Percentiles rank a stretch among this genome's conserved stretches.
phyloP scores from a whole-genome alignment of 768 basidiomycete genomes.

The Tricholoma bakamatsutake region DNA sequence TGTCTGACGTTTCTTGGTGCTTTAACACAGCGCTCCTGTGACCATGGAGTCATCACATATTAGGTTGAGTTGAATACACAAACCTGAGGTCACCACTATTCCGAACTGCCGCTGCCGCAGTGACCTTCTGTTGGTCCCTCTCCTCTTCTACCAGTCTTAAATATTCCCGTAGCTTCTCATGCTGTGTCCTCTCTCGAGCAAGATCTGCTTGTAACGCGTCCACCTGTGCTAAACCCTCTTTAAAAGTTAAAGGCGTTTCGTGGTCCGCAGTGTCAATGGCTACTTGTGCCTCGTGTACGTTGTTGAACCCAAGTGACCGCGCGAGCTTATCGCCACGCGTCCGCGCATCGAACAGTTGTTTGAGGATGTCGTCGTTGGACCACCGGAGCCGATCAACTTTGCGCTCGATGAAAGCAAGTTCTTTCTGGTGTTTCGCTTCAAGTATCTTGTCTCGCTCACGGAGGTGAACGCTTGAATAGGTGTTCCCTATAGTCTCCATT shows the following conservation, averaged over 20 bases:
- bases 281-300: slow-evolving; percentile 37
- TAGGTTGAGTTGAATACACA: neutral
- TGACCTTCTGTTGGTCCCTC: slow-evolving; percentile 15
- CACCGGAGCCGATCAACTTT: slow-evolving; percentile 27
- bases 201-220: slow-evolving; percentile 26
- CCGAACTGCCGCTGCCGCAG: neutral
- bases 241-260: slow-evolving; percentile 23
- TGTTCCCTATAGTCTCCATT: slow-evolving; percentile 7
- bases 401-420: slow-evolving; percentile 24
- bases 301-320: slow-evolving; percentile 36
- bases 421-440: slow-evolving; percentile 27
- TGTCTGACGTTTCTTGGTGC: slow-evolving; percentile 1
- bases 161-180: slow-evolving; percentile 16
- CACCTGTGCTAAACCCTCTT: slow-evolving; percentile 29
- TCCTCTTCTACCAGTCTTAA: slow-evolving; percentile 20
- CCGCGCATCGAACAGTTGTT: slow-evolving; percentile 32
- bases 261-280: slow-evolving; percentile 31
- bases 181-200: slow-evolving; percentile 16
- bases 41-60: neutral
- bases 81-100: slow-evolving; percentile 5
- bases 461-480: slow-evolving; percentile 27
- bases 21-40: slow-evolving; percentile 4
- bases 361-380: slow-evolving; percentile 29
- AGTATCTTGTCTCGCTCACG: slow-evolving; percentile 33
- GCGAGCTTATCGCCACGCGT: slow-evolving; percentile 35